phyloP scores from a whole-genome alignment of 2,329 filamentous ascomycete species.

The Colletotrichum shisoi region DNA sequence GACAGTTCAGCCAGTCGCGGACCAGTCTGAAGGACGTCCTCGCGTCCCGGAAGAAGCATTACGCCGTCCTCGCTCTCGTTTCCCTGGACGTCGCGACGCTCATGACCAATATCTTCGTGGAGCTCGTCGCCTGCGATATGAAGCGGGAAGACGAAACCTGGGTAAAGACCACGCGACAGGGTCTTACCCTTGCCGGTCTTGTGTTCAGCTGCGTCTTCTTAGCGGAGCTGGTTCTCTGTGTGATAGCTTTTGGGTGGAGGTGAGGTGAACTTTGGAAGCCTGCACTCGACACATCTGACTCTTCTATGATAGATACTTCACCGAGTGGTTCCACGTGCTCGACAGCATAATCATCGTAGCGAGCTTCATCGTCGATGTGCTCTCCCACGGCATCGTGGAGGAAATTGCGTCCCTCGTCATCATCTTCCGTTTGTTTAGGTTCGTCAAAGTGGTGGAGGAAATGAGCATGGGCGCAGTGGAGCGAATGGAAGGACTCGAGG shows the following conservation, averaged over 20 bases:
- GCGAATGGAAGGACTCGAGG: constrained; percentile 65
- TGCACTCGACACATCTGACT: constrained; percentile 32
- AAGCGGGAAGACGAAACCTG: constrained; percentile 52
- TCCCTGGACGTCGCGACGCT: constrained; percentile 57
- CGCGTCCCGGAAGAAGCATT: constrained; percentile 55
- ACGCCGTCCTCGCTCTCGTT: constrained; percentile 54
- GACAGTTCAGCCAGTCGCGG: constrained; percentile 33
- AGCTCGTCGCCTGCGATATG: constrained; percentile 59
- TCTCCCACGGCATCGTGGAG: constrained; percentile 66
- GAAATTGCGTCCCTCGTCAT: constrained; percentile 73
- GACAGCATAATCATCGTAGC: constrained; percentile 69
- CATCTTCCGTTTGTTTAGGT: constrained; percentile 71
- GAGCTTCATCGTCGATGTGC: constrained; percentile 68
- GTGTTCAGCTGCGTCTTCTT: constrained; percentile 72
- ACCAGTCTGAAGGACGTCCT: constrained; percentile 29
- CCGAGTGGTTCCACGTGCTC: constrained; percentile 68
- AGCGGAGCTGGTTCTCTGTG: constrained; percentile 64
- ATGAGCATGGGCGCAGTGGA: constrained; percentile 69
- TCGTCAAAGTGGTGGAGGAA: constrained; percentile 76
- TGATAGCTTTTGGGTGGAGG: constrained; percentile 69
- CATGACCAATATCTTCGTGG: constrained; percentile 58
- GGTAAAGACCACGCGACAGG: constrained; percentile 50
- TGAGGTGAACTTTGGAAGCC: constrained; percentile 49
- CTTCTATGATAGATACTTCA: constrained; percentile 58
- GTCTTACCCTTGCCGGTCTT: constrained; percentile 61